Evolutionary conservation across 1,284 basidiomycete species (phyloP).

Genomic region (Cystobasidium slooffiae): DNA sequence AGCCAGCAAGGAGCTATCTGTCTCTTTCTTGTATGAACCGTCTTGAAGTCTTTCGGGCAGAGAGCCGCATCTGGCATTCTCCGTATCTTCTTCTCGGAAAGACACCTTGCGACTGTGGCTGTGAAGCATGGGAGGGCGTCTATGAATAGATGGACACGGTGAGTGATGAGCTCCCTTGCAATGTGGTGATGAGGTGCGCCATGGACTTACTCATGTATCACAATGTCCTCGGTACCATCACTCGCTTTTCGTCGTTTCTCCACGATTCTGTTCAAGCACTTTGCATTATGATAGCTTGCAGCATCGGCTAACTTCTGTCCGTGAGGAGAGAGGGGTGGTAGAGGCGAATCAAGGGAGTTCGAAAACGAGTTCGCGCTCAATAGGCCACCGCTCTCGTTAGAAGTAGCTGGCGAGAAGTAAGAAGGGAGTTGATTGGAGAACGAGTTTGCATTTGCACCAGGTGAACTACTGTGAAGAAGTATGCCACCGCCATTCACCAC

Average conservation of each 20-base stretch:
- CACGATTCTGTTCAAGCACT: constrained; percentile 23
- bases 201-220: constrained; percentile 15
- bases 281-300: constrained; percentile 13
- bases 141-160: not conserved
- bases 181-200: not conserved
- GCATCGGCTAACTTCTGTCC: constrained; percentile 30
- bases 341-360: constrained; percentile 12
- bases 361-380: not conserved
- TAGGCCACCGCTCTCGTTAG: not conserved
- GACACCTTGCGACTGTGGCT: constrained; percentile 27
- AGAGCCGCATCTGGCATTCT: not conserved
- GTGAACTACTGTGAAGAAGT: too few relatives aligned
- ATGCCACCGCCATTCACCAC: too few relatives aligned
- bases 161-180: too few relatives aligned
- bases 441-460: too few relatives aligned
- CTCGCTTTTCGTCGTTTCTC: constrained; percentile 41
- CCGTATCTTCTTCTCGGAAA: constrained; percentile 2
- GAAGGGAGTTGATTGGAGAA: too few relatives aligned
- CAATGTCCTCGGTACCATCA: constrained; percentile 32
- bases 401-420: not conserved
- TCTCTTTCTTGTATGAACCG: too few relatives aligned
- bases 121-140: not conserved
- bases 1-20: too few relatives aligned
- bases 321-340: constrained; percentile 37
- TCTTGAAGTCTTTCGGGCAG: too few relatives aligned